phyloP scores from a whole-genome alignment of 176 grass and related monocot genomes.

The Saccharum officinarum region DNA sequence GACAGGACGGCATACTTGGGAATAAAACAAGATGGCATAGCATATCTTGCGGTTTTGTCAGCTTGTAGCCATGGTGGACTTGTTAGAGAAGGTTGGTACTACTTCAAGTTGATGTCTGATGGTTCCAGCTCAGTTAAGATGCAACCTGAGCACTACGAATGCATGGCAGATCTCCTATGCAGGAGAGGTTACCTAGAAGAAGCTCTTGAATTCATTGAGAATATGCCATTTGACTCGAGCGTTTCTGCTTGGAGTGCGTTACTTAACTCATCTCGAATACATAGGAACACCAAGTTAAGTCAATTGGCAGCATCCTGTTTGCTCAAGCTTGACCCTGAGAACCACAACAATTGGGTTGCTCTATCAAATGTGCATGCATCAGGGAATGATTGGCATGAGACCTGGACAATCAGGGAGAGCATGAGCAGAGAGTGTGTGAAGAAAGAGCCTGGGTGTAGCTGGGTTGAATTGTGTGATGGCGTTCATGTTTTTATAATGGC shows the following conservation, averaged over 20 bases:
- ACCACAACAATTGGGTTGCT: conserved; percentile 64
- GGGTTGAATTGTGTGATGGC: conserved; percentile 55
- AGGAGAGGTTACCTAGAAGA: conserved; percentile 49
- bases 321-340: conserved; percentile 50
- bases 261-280: conserved; percentile 52
- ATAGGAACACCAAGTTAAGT: conserved; percentile 41
- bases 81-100: conserved; percentile 49
- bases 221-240: conserved; percentile 43
- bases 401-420: conserved; percentile 45
- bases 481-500: conserved; percentile 58
- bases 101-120: conserved; percentile 48
- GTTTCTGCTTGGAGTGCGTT: conserved; percentile 55
- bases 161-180: conserved; percentile 66
- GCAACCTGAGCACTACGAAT: conserved; percentile 54
- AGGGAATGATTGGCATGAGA: conserved; percentile 47
- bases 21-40: conserved; percentile 45
- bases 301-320: conserved; percentile 44
- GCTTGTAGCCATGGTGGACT: conserved; percentile 67
- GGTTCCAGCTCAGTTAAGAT: conserved; percentile 22
- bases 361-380: conserved; percentile 56
- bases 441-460: conserved; percentile 78
- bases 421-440: conserved; percentile 53
- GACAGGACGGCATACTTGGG: conserved; percentile 52
- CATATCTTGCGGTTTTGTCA: conserved; percentile 57
- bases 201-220: conserved; percentile 55